A percentile compares a stretch with the other conserved stretches of the same genome.
These are phyloP conservation scores for Athelia sp. DNA, from an alignment of 1,284 basidiomycete genomes.

Conservation along the genomic window DNA sequence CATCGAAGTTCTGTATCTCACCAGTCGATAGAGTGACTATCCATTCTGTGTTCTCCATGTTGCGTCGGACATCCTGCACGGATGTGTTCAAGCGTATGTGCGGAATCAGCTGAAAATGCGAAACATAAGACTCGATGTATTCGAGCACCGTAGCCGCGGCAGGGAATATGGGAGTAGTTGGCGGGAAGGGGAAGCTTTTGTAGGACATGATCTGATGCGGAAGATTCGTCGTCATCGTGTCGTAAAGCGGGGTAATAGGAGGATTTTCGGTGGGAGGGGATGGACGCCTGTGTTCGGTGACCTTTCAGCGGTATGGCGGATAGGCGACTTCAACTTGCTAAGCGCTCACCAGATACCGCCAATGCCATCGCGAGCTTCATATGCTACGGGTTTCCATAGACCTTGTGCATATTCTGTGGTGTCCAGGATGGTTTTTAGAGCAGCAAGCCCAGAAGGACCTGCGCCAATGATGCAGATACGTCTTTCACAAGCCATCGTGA, in stretches of 20 bases:
- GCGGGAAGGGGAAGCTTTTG: slow-evolving; percentile 56
- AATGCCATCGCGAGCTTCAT: slow-evolving; percentile 58
- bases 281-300: neutral
- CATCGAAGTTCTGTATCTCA: slow-evolving; percentile 47
- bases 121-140: slow-evolving; percentile 61
- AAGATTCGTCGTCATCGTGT: slow-evolving; percentile 70
- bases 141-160: slow-evolving; percentile 46
- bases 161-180: slow-evolving; percentile 66
- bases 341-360: slow-evolving; percentile 67
- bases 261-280: too few relatives aligned
- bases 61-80: slow-evolving; percentile 41
- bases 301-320: neutral
- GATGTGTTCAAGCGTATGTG: slow-evolving; percentile 51
- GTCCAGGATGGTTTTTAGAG: slow-evolving; percentile 58
- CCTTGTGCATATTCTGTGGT: slow-evolving; percentile 49
- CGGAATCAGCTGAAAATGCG: slow-evolving; percentile 46
- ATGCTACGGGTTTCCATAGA: slow-evolving; percentile 51
- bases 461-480: slow-evolving; percentile 67
- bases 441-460: slow-evolving; percentile 63
- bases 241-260: slow-evolving; percentile 67
- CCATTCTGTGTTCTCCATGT: slow-evolving; percentile 47
- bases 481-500: too few relatives aligned
- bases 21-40: slow-evolving; percentile 34
- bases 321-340: neutral
- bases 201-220: slow-evolving; percentile 74